Evolutionary conservation across 345 rosid species (phyloP).

Genomic region (Melastoma malabathricum): DNA sequence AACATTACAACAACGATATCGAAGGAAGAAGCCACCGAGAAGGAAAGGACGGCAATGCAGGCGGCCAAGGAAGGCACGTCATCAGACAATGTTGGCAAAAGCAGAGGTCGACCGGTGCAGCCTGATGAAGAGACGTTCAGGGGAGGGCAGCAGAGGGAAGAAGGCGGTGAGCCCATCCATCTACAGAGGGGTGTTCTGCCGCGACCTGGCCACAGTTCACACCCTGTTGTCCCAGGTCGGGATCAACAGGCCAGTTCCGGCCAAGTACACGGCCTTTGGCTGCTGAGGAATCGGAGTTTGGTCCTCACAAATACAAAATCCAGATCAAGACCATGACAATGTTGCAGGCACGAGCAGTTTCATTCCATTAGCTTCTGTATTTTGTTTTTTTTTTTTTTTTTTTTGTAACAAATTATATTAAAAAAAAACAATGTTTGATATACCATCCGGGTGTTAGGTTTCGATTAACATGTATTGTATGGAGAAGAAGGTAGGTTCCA

Average conservation of each 20-base stretch:
- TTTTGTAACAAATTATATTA: too few species aligned
- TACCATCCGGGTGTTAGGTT: too few species aligned
- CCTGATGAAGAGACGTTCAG: constrained; percentile 7
- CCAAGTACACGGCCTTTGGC: constrained; percentile 79
- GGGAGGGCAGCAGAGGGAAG: too few species aligned
- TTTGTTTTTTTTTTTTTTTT: too few species aligned
- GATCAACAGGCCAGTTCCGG: constrained; percentile 58
- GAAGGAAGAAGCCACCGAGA: constrained; percentile 60
- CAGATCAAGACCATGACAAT: too few species aligned
- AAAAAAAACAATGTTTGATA: too few species aligned
- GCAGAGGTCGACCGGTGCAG: constrained; percentile 10
- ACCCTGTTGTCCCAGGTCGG: constrained; percentile 62
- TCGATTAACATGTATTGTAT: too few species aligned
- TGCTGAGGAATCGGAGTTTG: constrained; percentile 20
- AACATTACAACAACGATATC: constrained; percentile 14
- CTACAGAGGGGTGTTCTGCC: constrained; percentile 68
- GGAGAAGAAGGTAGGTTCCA: too few species aligned
- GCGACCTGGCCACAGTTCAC: constrained; percentile 75
- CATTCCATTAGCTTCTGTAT: too few species aligned
- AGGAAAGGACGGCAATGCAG: constrained; percentile 37
- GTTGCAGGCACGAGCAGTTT: too few species aligned
- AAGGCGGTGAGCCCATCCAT: constrained; percentile 14
- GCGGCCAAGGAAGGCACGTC: constrained; percentile 35
- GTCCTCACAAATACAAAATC: too few species aligned
- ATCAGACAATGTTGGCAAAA: constrained; percentile 30